phyloP scores from a whole-genome alignment of 495 filamentous ascomycete genomes.

The Aspergillus avenaceus region DNA sequence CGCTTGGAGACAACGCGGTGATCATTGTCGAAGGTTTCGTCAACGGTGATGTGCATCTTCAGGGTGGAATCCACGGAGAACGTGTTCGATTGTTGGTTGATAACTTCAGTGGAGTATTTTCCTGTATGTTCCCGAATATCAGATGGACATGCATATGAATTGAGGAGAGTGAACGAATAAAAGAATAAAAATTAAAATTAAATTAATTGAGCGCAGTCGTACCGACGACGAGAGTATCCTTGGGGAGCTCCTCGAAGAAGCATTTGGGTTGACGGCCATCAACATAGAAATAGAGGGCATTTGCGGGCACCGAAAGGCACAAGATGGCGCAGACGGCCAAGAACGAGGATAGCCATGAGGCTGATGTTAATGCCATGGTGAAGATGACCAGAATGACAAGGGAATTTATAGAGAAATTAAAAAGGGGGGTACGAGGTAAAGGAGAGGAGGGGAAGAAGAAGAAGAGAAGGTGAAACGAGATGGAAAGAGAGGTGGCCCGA shows the following conservation, averaged over 20 bases:
- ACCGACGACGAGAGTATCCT: slow-evolving; percentile 95
- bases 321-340: slow-evolving; percentile 36
- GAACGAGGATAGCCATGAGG: slow-evolving; percentile 38
- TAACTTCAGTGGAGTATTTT: slow-evolving; percentile 80
- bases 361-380: slow-evolving; percentile 32
- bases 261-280: slow-evolving; percentile 69
- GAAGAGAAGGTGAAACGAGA: not conserved
- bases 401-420: no score
- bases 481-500: not conserved
- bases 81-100: slow-evolving; percentile 55
- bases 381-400: slow-evolving; percentile 4
- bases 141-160: not conserved
- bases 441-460: not conserved
- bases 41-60: slow-evolving; percentile 84
- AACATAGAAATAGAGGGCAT: slow-evolving; percentile 94
- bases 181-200: not conserved
- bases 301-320: slow-evolving; percentile 54
- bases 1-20: slow-evolving; percentile 90
- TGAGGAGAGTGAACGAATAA: not conserved
- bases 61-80: slow-evolving; percentile 70
- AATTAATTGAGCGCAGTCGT: slow-evolving; percentile 18
- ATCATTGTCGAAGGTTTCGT: slow-evolving; percentile 97
- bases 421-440: no score
- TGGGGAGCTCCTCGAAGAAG: slow-evolving; percentile 97
- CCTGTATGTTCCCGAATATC: no score